These are phyloP conservation scores for barley (Hordeum vulgare) DNA, from an alignment of 176 grass and related monocot species.

Conservation along the genomic window MorexV3_pseudomolecules_assembly NC_058524.1:520313308-520313807, in stretches of 20 bases:
- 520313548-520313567: constrained; percentile 56
- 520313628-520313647: constrained; percentile 46
- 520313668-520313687: constrained; percentile 35
- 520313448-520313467: neutral
- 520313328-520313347: constrained; percentile 21
- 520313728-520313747: constrained; percentile 61
- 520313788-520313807: constrained; percentile 32
- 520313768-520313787: constrained; percentile 36
- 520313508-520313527: constrained; percentile 38
- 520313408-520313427: constrained; percentile 47
- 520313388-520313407: constrained; percentile 19
- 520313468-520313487: constrained; percentile 64
- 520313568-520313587: constrained; percentile 48
- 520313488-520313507: constrained; percentile 49
- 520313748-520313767: constrained; percentile 46
- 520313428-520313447: constrained; percentile 18
- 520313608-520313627: constrained; percentile 54
- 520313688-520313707: constrained; percentile 36
- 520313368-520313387: constrained; percentile 78
- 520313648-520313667: constrained; percentile 45
- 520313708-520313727: constrained; percentile 51
- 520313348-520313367: constrained; percentile 65
- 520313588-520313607: constrained; percentile 60
- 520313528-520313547: constrained; percentile 22
- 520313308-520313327: constrained; percentile 37